phyloP scores from a whole-genome alignment of 257 asterid species.

The Jacaranda copaia region DNA sequence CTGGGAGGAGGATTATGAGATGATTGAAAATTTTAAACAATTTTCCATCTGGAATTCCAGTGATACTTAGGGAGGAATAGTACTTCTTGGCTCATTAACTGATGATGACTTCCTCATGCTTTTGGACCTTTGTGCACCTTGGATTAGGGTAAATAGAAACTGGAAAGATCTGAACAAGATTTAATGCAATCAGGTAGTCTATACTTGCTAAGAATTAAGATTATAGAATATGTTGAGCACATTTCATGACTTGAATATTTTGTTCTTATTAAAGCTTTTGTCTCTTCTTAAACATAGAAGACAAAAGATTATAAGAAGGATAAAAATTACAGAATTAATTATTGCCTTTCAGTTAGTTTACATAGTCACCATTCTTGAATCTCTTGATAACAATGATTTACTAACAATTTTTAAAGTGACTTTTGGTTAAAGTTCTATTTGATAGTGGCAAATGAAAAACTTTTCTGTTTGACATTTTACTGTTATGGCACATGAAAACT shows the following conservation, averaged over 20 bases:
- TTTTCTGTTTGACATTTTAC: too few species aligned
- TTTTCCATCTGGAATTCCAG: not conserved
- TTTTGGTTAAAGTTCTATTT: not conserved
- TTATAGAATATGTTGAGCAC: not conserved
- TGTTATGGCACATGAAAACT: too few species aligned
- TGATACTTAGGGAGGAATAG: not conserved
- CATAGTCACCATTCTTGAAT: not conserved
- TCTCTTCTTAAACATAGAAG: conserved; percentile 11
- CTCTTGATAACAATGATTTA: not conserved
- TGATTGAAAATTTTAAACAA: not conserved
- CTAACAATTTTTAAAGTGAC: not conserved
- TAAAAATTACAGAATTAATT: not conserved
- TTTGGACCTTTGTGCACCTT: not conserved
- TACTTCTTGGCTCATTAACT: conserved; percentile 12
- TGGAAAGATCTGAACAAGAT: conserved; percentile 5
- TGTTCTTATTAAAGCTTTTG: conserved; percentile 4
- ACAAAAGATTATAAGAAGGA: conserved; percentile 9
- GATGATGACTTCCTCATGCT: not conserved
- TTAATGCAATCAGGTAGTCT: not conserved
- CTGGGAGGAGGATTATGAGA: not conserved
- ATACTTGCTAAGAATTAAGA: conserved; percentile 5
- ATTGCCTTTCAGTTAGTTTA: conserved; percentile 6
- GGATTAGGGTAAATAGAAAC: not conserved
- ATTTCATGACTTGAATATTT: conserved; percentile 6
- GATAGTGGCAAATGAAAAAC: not conserved